Conservation (phyloP, 306 rosid species). For the Sicyos baderoa region DNA sequence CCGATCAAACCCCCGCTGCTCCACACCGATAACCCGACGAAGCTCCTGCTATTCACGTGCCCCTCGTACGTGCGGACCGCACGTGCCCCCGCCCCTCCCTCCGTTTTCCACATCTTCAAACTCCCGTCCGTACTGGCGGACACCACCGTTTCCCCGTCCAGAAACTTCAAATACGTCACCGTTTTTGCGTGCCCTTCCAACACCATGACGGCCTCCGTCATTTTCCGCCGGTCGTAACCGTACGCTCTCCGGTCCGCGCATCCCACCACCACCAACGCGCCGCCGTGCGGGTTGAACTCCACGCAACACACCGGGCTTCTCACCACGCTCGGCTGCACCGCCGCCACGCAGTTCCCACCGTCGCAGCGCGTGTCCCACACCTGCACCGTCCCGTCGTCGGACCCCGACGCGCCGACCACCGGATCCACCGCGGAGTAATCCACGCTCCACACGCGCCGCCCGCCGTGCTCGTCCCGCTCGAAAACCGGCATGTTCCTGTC, state of each 20-base stretch:
- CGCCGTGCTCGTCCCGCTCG: constrained; percentile 65
- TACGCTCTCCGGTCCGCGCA: constrained; percentile 52
- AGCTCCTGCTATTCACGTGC: constrained; percentile 42
- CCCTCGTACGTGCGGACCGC: constrained; percentile 40
- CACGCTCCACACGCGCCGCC: constrained; percentile 58
- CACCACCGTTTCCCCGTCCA: constrained; percentile 27
- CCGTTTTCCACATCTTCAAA: constrained; percentile 40
- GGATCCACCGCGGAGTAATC: constrained; percentile 41
- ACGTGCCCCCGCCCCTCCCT: not conserved
- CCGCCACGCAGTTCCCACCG: constrained; percentile 29
- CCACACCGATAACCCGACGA: constrained; percentile 54
- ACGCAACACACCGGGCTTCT: constrained; percentile 44
- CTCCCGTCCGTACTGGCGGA: constrained; percentile 46
- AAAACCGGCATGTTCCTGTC: constrained; percentile 34
- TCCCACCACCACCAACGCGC: constrained; percentile 38
- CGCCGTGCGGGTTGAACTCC: constrained; percentile 39
- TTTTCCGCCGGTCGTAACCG: constrained; percentile 36
- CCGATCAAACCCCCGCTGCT: constrained; percentile 42
- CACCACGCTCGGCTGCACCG: constrained; percentile 28
- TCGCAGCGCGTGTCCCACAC: constrained; percentile 55
- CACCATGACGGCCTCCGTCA: constrained; percentile 34
- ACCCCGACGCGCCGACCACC: constrained; percentile 43
- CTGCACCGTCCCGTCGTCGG: constrained; percentile 63
- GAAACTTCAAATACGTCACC: constrained; percentile 41
- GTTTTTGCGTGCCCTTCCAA: constrained; percentile 46